Base-by-base conservation (phyloP, 257 asterid genomes). In the Leonotis leonurus region DNA sequence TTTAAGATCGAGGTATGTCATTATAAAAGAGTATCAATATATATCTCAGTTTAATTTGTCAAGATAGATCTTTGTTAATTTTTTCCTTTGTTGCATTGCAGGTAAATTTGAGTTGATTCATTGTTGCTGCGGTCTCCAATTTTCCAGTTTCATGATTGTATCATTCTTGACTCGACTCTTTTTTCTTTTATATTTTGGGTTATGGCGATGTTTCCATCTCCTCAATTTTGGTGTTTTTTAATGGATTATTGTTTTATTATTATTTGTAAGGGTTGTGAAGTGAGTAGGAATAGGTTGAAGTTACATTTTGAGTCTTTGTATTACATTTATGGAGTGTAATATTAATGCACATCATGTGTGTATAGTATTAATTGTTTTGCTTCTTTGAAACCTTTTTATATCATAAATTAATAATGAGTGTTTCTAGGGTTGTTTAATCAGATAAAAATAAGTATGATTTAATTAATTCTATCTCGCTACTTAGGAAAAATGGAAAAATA, bases 151-250 rank as follows among this genome's bases (percentile, higher is more conserved):
- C 37, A 48, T 63, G 58, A 67, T 67, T 33, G 12, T 13, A 29
- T 57, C 74, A 43, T 20, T 39, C 71, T 55, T 30, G 9, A 29
- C 26, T 14, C 11, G n/a, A n/a, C 11, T 8, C 11, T 35, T 10
- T 35, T 10, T 2, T 9, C 3, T 8, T 32, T 10, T 1, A 32
- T 7, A 9, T 2, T 64, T 30, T 61, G 61, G 33, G 75, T 53
- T 55, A 18, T 37, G 77, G 75, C 73, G 63, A 67, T 67, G 32
- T 16, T 37, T 18, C 45, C 73, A 60, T 14, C 36, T 62, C 69
- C 72, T 48, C 78, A 68, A 62, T 78, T 78, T 78, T 75, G 73
- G 76, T 69, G 76, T 72, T 74, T 72, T 56, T 20, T 55, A 65
- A n/a, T 10, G 50, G 44, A 14, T 57, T 26, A 32, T 29, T 62